These are phyloP conservation scores for Gorgonomyces haynaldii DNA, from an alignment of 192 early-diverging fungal genomes.

Conservation along the genomic window DNA sequence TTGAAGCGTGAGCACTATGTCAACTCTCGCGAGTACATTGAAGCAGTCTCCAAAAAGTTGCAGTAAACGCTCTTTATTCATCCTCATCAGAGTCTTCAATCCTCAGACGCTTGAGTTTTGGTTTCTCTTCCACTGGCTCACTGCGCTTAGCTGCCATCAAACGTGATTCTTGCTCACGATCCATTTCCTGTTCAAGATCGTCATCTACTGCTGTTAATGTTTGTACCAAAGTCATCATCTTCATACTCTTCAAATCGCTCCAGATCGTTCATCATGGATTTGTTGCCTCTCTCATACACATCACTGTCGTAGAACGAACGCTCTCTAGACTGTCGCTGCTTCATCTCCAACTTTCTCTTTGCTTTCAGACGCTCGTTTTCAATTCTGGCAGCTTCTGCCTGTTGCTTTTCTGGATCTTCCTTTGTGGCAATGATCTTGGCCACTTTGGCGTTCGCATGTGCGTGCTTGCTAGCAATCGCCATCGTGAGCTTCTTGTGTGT, in stretches of 20 bases:
- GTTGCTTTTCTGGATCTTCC: slow-evolving; percentile 55
- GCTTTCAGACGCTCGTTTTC: slow-evolving; percentile 49
- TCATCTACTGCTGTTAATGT: too few species aligned
- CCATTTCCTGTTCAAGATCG: too few species aligned
- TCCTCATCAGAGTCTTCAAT: too few species aligned
- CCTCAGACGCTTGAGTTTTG: too few species aligned
- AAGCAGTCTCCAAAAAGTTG: too few species aligned
- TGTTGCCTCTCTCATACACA: slow-evolving; percentile 3
- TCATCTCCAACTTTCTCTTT: slow-evolving; percentile 34
- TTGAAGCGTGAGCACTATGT: slow-evolving; percentile 80
- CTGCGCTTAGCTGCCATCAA: too few species aligned
- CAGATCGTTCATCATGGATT: slow-evolving; percentile 1
- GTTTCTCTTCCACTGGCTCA: too few species aligned
- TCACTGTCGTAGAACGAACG: slow-evolving; percentile 14
- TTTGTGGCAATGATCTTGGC: slow-evolving; percentile 55
- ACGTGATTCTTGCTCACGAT: too few species aligned
- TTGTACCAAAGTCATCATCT: slow-evolving; percentile 16
- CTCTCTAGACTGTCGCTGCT: slow-evolving; percentile 19
- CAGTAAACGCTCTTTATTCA: too few species aligned
- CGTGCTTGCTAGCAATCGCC: slow-evolving; percentile 56
- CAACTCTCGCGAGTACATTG: slow-evolving; percentile 56
- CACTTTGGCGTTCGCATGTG: slow-evolving; percentile 43
- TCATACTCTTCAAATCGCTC: slow-evolving; percentile 21
- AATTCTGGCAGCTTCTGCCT: slow-evolving; percentile 47
- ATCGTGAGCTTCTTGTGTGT: slow-evolving; percentile 58